These are phyloP conservation scores for Deakozyma indianensis DNA, from an alignment of 805 yeast species.

Conservation along the genomic window DNA sequence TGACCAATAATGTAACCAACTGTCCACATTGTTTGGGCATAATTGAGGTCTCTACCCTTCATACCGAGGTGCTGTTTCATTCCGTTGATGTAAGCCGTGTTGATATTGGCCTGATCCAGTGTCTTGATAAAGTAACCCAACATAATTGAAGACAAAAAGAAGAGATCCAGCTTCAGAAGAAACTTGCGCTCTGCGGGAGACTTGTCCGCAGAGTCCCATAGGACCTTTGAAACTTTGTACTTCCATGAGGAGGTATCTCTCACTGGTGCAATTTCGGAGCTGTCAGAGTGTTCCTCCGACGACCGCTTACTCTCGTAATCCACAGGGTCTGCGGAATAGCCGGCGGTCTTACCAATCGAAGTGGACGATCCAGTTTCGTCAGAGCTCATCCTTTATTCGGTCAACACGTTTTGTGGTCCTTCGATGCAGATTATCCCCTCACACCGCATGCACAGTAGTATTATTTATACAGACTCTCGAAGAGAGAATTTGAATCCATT, in stretches of 20 bases:
- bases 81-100: constrained; percentile 34
- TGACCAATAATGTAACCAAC: constrained; percentile 40
- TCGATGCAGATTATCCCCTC: too few species aligned
- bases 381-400: too few species aligned
- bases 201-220: constrained; percentile 23
- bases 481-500: too few species aligned
- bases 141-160: constrained; percentile 28
- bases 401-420: too few species aligned
- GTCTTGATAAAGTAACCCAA: constrained; percentile 33
- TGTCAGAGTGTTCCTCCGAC: not conserved
- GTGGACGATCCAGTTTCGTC: too few species aligned
- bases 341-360: too few species aligned
- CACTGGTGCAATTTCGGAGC: not conserved
- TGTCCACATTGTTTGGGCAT: constrained; percentile 30
- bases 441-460: too few species aligned
- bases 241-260: constrained; percentile 5
- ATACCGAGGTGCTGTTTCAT: constrained; percentile 30
- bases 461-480: too few species aligned
- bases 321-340: too few species aligned
- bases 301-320: too few species aligned
- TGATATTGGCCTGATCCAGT: constrained; percentile 28
- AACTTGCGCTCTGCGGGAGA: constrained; percentile 23
- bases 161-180: constrained; percentile 24
- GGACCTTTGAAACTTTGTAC: constrained; percentile 7
- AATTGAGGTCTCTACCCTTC: constrained; percentile 31